Evolutionary conservation across 2,329 filamentous ascomycete genomes (phyloP).

Genomic region (Fusarium subglutinans): DNA sequence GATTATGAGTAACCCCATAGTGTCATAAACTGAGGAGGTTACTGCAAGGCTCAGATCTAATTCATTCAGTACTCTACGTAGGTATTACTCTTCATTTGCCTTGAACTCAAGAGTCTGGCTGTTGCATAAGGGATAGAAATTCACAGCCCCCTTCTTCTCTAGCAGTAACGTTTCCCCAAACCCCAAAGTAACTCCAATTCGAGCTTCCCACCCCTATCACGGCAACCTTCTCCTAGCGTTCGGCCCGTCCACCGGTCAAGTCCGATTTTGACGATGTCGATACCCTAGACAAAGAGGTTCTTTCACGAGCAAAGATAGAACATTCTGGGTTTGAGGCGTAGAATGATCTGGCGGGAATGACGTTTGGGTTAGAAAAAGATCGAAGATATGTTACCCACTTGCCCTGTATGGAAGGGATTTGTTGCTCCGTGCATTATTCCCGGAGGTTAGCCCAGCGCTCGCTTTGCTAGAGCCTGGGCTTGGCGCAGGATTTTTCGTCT

Average conservation of each 20-base stretch:
- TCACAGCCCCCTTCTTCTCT: background rate
- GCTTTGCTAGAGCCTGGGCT: background rate
- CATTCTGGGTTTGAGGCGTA: background rate
- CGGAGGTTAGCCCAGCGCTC: background rate
- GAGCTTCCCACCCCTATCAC: background rate
- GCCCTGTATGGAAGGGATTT: slow-evolving; percentile 12
- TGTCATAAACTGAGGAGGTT: background rate
- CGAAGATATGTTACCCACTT: slow-evolving; percentile 26
- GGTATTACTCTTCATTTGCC: background rate
- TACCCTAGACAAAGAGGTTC: background rate
- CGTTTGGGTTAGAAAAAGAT: background rate
- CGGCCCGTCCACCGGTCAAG: slow-evolving; percentile 2
- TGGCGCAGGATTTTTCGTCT: background rate
- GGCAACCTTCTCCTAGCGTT: background rate
- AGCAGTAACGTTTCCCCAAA: background rate
- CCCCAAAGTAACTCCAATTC: background rate
- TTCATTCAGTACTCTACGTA: background rate
- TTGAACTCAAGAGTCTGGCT: background rate
- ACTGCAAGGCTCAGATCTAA: background rate
- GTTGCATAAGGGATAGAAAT: background rate
- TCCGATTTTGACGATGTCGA: background rate
- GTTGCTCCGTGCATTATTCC: slow-evolving; percentile 7
- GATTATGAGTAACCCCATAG: background rate
- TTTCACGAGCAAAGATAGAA: background rate
- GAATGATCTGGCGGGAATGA: background rate